A percentile compares a stretch with the other conserved stretches of the same genome.
Evolutionary conservation across 1,284 basidiomycete species (phyloP).

Genomic region (Sporisorium exsertum): DNA sequence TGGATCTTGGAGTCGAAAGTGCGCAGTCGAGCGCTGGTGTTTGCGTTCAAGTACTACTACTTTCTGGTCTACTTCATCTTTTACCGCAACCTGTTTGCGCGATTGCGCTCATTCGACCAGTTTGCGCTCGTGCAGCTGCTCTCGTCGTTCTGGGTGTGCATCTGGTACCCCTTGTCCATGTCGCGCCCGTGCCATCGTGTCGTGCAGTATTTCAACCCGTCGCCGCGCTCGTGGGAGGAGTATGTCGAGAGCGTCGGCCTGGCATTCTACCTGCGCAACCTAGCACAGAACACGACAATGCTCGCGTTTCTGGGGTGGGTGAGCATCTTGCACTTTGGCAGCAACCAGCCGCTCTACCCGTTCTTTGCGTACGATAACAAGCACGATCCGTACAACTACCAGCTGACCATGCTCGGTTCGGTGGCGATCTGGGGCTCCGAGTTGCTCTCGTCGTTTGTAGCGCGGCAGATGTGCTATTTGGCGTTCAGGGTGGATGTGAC

Average conservation of each 20-base stretch:
- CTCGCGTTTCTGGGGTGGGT: constrained; percentile 72
- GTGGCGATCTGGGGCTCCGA: constrained; percentile 74
- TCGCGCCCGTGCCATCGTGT: constrained; percentile 71
- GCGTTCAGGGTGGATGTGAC: constrained; percentile 73
- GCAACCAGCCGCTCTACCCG: constrained; percentile 73
- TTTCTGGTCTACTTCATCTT: constrained; percentile 70
- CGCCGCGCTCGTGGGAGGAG: constrained; percentile 72
- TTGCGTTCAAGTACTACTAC: constrained; percentile 72
- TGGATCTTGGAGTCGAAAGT: constrained; percentile 74
- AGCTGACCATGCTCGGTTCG: constrained; percentile 73
- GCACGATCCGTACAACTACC: constrained; percentile 75
- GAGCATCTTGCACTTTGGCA: constrained; percentile 72
- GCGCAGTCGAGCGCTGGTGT: constrained; percentile 72
- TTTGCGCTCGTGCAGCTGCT: constrained; percentile 74
- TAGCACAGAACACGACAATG: constrained; percentile 75
- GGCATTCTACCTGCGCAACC: constrained; percentile 73
- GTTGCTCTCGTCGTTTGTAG: constrained; percentile 72
- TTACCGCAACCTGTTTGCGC: constrained; percentile 71
- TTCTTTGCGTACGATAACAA: constrained; percentile 73
- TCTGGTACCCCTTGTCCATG: constrained; percentile 74
- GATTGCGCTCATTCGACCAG: constrained; percentile 66
- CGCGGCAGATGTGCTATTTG: constrained; percentile 70
- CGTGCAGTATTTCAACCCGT: constrained; percentile 71
- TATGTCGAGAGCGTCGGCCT: constrained; percentile 72
- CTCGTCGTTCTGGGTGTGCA: constrained; percentile 73